These are phyloP conservation scores for Pseudocercospora vitis DNA, from an alignment of 2,329 filamentous ascomycete species.

Conservation along the genomic window DNA sequence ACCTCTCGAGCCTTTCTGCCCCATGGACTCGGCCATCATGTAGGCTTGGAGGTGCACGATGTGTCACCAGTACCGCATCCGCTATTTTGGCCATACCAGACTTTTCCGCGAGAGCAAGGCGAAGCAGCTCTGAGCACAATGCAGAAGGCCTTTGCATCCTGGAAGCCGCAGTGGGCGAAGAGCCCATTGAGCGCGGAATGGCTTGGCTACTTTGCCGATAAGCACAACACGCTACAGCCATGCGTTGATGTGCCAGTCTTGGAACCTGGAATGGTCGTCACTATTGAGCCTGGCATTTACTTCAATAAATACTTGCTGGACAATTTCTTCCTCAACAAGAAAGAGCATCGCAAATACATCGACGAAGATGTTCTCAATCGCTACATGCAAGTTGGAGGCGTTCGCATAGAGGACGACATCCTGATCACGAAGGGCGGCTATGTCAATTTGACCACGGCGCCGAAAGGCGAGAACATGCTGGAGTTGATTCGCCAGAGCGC, in stretches of 20 bases:
- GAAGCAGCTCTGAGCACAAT: not conserved
- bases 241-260: constrained; percentile 21
- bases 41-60: constrained; percentile 54
- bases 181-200: not conserved
- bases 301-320: constrained; percentile 73
- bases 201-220: too few relatives aligned
- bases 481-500: constrained; percentile 27
- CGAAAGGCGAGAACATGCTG: constrained; percentile 49
- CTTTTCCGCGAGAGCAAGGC: not conserved
- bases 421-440: constrained; percentile 74
- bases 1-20: constrained; percentile 50
- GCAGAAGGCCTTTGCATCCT: constrained; percentile 1
- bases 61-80: constrained; percentile 37
- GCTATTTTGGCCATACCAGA: not conserved
- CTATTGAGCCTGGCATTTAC: constrained; percentile 87
- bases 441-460: constrained; percentile 82
- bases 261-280: constrained; percentile 75
- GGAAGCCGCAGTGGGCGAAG: constrained; percentile 65
- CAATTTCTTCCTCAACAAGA: constrained; percentile 60
- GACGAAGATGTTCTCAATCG: constrained; percentile 62
- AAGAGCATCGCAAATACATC: constrained; percentile 62
- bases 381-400: constrained; percentile 79
- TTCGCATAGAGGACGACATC: constrained; percentile 86
- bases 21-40: constrained; percentile 52
- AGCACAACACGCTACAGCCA: too few relatives aligned